phyloP scores from a whole-genome alignment of 2,329 filamentous ascomycete genomes.

The Fusarium avenaceum region DNA sequence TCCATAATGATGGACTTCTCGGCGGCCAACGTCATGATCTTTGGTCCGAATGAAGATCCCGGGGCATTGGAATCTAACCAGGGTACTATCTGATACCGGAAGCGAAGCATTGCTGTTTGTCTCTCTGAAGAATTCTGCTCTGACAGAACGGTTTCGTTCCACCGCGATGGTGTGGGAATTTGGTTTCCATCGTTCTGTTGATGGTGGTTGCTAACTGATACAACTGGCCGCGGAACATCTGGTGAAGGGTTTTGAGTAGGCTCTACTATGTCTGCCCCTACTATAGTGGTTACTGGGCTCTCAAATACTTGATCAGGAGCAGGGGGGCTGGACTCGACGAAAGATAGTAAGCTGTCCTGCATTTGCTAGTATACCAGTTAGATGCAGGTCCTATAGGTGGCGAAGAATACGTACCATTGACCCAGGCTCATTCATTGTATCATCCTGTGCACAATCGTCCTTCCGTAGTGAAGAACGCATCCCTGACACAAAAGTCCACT shows the following conservation, averaged over 20 bases:
- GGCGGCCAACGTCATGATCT: constrained; percentile 19
- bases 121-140: constrained; percentile 31
- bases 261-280: neutral
- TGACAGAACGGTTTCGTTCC: constrained; percentile 28
- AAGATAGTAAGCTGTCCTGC: constrained; percentile 12
- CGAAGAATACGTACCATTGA: neutral
- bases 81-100: constrained; percentile 30
- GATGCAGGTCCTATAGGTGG: accelerated
- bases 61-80: constrained; percentile 37
- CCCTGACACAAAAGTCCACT: constrained; percentile 35
- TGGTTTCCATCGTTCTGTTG: constrained; percentile 19
- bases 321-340: constrained; percentile 17
- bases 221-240: neutral
- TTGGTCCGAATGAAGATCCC: constrained; percentile 12
- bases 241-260: neutral
- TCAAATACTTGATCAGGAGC: neutral
- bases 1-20: constrained; percentile 25
- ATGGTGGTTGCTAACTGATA: neutral
- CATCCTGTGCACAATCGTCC: neutral
- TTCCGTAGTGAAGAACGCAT: constrained; percentile 14
- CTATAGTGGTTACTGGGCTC: neutral
- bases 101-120: constrained; percentile 37
- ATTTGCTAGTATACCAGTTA: constrained; percentile 6
- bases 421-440: constrained; percentile 1
- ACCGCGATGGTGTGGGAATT: constrained; percentile 20